A percentile compares a stretch with the other conserved stretches of the same genome.
Conservation (phyloP, 2,329 filamentous ascomycete genomes). For the Paradendryphiella salina region DNA sequence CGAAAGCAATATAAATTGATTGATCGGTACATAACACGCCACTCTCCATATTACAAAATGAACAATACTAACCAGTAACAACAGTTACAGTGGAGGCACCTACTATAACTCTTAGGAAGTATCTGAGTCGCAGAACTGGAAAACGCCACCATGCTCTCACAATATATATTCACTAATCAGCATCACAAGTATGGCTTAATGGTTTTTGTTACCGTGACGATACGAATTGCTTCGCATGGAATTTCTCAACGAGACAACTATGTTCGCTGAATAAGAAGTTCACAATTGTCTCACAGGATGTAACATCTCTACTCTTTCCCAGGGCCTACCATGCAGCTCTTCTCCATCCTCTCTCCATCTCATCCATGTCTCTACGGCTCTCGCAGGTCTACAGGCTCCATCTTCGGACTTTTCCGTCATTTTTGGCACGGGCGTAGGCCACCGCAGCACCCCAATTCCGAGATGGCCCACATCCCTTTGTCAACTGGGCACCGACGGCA, state of each 20-base stretch:
- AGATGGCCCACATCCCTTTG: conserved; percentile 21
- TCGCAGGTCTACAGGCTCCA: not conserved
- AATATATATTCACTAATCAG: not conserved
- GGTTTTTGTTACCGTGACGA: not conserved
- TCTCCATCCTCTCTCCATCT: conserved; percentile 6
- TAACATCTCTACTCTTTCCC: not conserved
- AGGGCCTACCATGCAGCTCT: not conserved
- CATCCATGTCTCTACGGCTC: conserved; percentile 1
- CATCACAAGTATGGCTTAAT: not conserved
- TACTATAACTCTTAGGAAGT: not conserved
- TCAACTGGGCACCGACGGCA: conserved; percentile 12
- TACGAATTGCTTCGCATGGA: not conserved
- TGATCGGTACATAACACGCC: not conserved
- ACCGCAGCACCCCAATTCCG: conserved; percentile 15
- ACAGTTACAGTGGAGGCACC: not conserved
- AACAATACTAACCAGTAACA: not conserved
- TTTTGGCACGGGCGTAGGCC: conserved; percentile 20
- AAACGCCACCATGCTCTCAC: not conserved
- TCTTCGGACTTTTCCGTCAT: conserved; percentile 6
- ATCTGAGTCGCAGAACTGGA: not conserved
- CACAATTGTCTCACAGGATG: not conserved
- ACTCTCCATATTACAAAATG: not conserved
- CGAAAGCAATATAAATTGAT: conserved; percentile 2
- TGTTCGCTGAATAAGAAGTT: not conserved
- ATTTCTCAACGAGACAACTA: not conserved